A percentile compares a stretch with the other conserved stretches of the same genome.
Evolutionary conservation across 2,329 filamentous ascomycete genomes (phyloP).

Genomic region (Karstenula rhodostoma): DNA sequence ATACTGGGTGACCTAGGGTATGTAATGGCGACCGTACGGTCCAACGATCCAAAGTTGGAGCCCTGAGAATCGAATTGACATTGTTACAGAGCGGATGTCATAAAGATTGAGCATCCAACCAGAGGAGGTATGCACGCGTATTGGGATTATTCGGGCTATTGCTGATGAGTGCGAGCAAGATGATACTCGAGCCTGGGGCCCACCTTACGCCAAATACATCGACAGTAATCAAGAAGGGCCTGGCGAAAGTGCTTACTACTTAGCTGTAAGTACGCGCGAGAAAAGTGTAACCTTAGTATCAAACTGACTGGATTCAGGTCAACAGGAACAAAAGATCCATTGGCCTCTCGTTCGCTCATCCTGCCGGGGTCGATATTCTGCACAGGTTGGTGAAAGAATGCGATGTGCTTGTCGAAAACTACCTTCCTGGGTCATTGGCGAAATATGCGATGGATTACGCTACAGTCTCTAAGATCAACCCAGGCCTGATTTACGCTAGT

Average conservation of each 20-base stretch:
- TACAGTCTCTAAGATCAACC: slow-evolving; percentile 81
- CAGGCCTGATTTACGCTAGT: slow-evolving; percentile 87
- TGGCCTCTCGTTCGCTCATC: slow-evolving; percentile 87
- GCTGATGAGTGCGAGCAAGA: slow-evolving; percentile 63
- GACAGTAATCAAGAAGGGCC: slow-evolving; percentile 67
- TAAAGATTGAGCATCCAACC: slow-evolving; percentile 93
- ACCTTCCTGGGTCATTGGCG: slow-evolving; percentile 85
- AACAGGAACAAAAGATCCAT: slow-evolving; percentile 98
- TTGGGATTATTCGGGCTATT: background rate
- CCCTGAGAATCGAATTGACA: slow-evolving; percentile 24
- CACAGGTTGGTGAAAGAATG: slow-evolving; percentile 84
- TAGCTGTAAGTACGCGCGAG: slow-evolving; percentile 68
- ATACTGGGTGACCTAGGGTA: slow-evolving; percentile 96
- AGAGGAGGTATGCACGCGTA: slow-evolving; percentile 35
- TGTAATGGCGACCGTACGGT: slow-evolving; percentile 47
- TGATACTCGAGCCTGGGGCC: slow-evolving; percentile 95
- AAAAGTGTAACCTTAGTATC: background rate
- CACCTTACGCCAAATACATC: slow-evolving; percentile 85
- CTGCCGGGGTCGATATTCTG: slow-evolving; percentile 82
- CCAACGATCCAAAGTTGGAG: slow-evolving; percentile 44
- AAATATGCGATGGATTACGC: slow-evolving; percentile 94
- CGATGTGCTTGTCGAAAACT: slow-evolving; percentile 96
- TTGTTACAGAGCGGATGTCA: slow-evolving; percentile 80
- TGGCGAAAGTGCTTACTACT: slow-evolving; percentile 94
- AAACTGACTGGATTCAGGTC: slow-evolving; percentile 63